Base-by-base conservation (phyloP, 2,329 filamentous ascomycete species). In the Pestalotiopsis sp. region DNA sequence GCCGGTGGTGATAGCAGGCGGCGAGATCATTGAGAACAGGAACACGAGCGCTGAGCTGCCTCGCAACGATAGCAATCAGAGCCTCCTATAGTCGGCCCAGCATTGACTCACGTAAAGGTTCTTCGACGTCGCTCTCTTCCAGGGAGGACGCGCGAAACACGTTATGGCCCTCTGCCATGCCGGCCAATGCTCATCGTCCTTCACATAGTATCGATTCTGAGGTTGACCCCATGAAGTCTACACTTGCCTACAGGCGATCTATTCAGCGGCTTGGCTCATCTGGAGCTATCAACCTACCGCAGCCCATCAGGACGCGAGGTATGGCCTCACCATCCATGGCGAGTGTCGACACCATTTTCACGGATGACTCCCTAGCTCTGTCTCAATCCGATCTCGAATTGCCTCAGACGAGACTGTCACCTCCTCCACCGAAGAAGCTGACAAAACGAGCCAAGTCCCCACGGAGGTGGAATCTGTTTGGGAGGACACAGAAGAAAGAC, bases 1-100 rank as follows among this genome's bases (percentile, higher is more conserved):
- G 66, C 90, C 90, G 1, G 89, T 92, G 13, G 84, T 92, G 56
- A 92, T 92, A 73, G 84, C 89, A 12, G 90, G 90, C 7, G 90
- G 90, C 36, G 87, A 86, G 70, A 78, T 91, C 6, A 78, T 90
- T 52, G 86, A 90, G 74, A 91, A 91, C 73, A 81, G 83, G 52
- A 91, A 91, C 72, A 75, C 80, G 2, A 85, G 83, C 72, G 78
- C 81, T 14, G 86, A 88, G 13, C 73, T 88, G 36, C 77, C 73
- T 63, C 81, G 84, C 20, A 83, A 82, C 1, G 85, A 86, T 68
- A 89, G 85, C 75, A 84, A 83, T 67, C 85, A 84, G 64, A 88
- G 85, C 70, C 71, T 83, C 13, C 61, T 79, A 27, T 36, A 73
- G 77, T n/a, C 80, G 82, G 45, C 81, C 84, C 5, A 84, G 81